Evolutionary conservation across 768 basidiomycete genomes (phyloP), one percentile per base, ranked within the genome.

Genomic region (Omphalotus guepiniiformis): DNA sequence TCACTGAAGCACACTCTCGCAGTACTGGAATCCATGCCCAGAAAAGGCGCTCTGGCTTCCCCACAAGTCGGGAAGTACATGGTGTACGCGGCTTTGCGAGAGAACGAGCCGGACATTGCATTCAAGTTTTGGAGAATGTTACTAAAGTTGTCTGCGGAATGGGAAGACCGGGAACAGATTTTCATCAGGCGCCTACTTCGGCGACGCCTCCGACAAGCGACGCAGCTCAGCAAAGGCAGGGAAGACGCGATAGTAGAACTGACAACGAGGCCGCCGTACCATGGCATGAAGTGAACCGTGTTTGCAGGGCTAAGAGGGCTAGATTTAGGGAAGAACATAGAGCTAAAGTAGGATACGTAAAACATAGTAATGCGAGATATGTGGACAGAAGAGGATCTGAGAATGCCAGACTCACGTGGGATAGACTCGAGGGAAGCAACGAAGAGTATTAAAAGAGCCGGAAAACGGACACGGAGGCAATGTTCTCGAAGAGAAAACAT

Each of bases 101-200:
- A 71, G 27, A 63, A 71, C 16, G 71, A 80, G 38, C 71, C 80
- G 0, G 49, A 54, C 51, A 61, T 80, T 63, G 85, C 82, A 1
- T 83, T 70, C 65, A 62, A 63, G 37, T 85, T 85, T 60, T 88
- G 85, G 85, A 55, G 60, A 39, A 53, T 61, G 40, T 60, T 84
- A 49, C 41, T 85, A 11, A 65, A 59, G 49, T 58, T 60, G 22
- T 73, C 65, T 59, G 63, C 72, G 5, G 66, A 75, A 47, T 79
- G 76, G 77, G 53, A 58, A 4, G 79, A 83, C 57, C 23, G 16
- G 16, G 70, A 73, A 55, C 80, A 83, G 53, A 50, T 42, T 22
- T 46, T 42, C 28, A 57, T 72, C 53, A 78, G 85, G 44, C 50
- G 58, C 1, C 58, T 59, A 19, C 75, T 85, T 32, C 38, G 16